Evolutionary conservation across 768 basidiomycete species (phyloP).

Genomic region (Phaeotremella fagi): DNA sequence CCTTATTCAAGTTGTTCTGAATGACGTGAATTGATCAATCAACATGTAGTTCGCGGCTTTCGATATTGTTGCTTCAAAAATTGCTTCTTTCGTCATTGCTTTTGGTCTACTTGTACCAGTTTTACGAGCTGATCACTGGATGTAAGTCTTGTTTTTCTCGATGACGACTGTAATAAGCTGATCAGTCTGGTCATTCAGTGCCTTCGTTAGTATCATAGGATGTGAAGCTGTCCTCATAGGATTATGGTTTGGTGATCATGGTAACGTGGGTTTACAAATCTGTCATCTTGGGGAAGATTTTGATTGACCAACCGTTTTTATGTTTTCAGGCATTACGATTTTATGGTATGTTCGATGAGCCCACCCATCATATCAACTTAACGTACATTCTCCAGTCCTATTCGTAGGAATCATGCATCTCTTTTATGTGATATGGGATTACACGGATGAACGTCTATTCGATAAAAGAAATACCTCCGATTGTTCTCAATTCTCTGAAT

Average conservation of each 20-base stretch:
- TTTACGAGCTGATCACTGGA: slow-evolving; percentile 78
- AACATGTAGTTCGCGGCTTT: slow-evolving; percentile 16
- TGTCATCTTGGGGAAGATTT: background rate
- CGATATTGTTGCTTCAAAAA: slow-evolving; percentile 83
- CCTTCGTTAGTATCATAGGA: slow-evolving; percentile 71
- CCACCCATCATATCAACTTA: slow-evolving; percentile 52
- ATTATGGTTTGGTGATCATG: slow-evolving; percentile 94
- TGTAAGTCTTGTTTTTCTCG: slow-evolving; percentile 56
- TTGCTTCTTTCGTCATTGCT: slow-evolving; percentile 83
- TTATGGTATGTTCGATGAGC: slow-evolving; percentile 82
- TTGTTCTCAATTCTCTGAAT: slow-evolving; percentile 75
- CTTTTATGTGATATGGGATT: slow-evolving; percentile 90
- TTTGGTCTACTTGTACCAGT: slow-evolving; percentile 81
- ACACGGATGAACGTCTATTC: slow-evolving; percentile 89
- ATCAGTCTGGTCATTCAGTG: slow-evolving; percentile 53
- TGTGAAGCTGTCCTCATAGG: slow-evolving; percentile 85
- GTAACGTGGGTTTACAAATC: slow-evolving; percentile 53
- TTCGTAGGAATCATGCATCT: slow-evolving; percentile 42
- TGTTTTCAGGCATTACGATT: slow-evolving; percentile 51
- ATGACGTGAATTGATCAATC: background rate
- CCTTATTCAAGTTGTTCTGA: background rate
- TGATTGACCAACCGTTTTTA: slow-evolving; percentile 1
- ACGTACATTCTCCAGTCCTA: slow-evolving; percentile 21
- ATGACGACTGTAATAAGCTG: background rate
- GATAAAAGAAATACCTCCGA: slow-evolving; percentile 91